These are phyloP conservation scores for Geranomyces variabilis DNA, from an alignment of 192 early-diverging fungal genomes.

Conservation along the genomic window DNA sequence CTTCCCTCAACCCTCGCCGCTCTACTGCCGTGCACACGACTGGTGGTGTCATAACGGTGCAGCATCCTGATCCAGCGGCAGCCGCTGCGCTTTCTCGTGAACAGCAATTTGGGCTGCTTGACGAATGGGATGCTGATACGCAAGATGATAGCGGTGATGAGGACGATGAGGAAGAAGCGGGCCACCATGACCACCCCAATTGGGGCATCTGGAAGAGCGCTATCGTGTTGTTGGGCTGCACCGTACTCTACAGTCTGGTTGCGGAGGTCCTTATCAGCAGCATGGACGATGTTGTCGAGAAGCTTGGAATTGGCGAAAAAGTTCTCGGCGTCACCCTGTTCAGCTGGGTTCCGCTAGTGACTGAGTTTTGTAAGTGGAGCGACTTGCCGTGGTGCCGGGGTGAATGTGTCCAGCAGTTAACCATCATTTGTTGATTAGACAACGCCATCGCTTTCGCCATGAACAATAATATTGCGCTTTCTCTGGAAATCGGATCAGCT, in stretches of 20 bases:
- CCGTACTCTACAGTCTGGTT: conserved; percentile 82
- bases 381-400: neutral
- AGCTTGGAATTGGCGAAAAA: conserved; percentile 76
- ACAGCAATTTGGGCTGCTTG: neutral
- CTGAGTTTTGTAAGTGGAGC: conserved; percentile 74
- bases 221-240: conserved; percentile 78
- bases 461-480: conserved; percentile 74
- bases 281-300: conserved; percentile 77
- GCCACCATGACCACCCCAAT: conserved; percentile 90
- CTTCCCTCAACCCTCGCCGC: conserved; percentile 21
- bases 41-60: conserved; percentile 18
- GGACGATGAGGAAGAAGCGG: conserved; percentile 60
- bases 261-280: conserved; percentile 91
- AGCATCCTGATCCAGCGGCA: conserved; percentile 21
- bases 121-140: conserved; percentile 18
- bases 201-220: conserved; percentile 84
- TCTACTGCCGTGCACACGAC: conserved; percentile 18
- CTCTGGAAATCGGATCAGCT: conserved; percentile 94
- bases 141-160: conserved; percentile 49
- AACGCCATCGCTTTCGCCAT: conserved; percentile 92
- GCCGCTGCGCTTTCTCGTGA: neutral
- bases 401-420: neutral
- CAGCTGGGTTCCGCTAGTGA: conserved; percentile 92
- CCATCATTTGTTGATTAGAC: conserved; percentile 35
- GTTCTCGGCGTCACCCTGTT: conserved; percentile 92